Evolutionary conservation across 352 stramenopile species (phyloP), one percentile per base, ranked within the genome.

Genomic region (Globisporangium nodosum): DNA sequence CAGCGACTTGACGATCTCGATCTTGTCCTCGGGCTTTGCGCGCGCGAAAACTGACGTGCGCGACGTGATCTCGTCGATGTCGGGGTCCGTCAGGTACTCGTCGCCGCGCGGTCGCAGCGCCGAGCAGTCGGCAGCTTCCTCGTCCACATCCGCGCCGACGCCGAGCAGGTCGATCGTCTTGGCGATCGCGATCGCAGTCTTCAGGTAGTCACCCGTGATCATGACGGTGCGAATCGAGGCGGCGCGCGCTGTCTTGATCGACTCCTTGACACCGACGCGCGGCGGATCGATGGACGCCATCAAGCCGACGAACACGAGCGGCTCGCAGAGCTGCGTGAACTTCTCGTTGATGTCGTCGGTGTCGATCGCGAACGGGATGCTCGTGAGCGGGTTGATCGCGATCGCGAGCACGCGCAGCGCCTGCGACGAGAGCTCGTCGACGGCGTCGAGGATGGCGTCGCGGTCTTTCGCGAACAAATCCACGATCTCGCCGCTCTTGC

Each of bases 141-240:
- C 62, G 33, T 76, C 59, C 0, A 62, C 74, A 68, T 82, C 85
- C 60, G 66, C 92, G 3, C 70, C 80, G 24, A 82, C 57, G 55
- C 84, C 66, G n/a, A 98, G 69, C 52, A 99, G 85, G 5, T 96
- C 91, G 51, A 98, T 95, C 64, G 96, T 82, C 52, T 82, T 85
- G 12, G 92, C 94, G 64, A 99, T 98, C 3, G 94, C 91, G 6
- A 97, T 56, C 1, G 96, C 96, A 5, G 95, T 99, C 64, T 97
- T 92, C 51, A 98, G 80, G 50, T 96, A 95, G 71, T 99, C 96
- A 21, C 96, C 93, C 4, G 96, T 98, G 52, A 98, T 89, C 91
- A 98, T 98, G 18, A 96, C 74, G 0, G 84, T 92, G 18, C 79
- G 81, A 31, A 94, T 85, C 1, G 67, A 85, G 3, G 76, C 75